These are phyloP conservation scores for Parastagonospora avenae DNA, from an alignment of 2,329 filamentous ascomycete species.

Conservation along the genomic window DNA sequence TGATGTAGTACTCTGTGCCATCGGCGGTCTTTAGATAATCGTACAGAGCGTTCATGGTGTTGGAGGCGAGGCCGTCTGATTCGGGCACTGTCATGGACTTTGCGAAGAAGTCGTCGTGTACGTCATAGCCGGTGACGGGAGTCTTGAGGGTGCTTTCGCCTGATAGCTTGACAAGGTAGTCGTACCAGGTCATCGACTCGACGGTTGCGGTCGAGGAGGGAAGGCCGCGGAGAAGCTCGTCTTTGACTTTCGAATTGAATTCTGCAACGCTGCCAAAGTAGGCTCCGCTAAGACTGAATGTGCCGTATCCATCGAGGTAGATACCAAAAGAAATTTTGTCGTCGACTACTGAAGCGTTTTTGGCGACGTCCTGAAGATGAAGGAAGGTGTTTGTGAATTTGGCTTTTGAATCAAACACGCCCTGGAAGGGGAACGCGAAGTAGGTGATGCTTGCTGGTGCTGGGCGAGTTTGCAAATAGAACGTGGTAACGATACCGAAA, in stretches of 20 bases:
- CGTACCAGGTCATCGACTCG: conserved; percentile 41
- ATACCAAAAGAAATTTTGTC: conserved; percentile 50
- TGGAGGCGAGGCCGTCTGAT: conserved; percentile 32
- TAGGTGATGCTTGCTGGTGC: conserved; percentile 36
- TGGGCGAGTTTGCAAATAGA: conserved; percentile 41
- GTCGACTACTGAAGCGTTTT: conserved; percentile 49
- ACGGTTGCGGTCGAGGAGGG: conserved; percentile 31
- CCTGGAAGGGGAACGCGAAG: conserved; percentile 32
- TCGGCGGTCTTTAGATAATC: conserved; percentile 36
- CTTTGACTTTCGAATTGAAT: conserved; percentile 47
- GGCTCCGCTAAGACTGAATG: conserved; percentile 47
- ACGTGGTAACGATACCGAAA: conserved; percentile 48
- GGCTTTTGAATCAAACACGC: conserved; percentile 32
- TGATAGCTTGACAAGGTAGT: conserved; percentile 51
- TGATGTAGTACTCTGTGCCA: conserved; percentile 39
- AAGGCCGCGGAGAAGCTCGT: conserved; percentile 48
- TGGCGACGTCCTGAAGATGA: conserved; percentile 49
- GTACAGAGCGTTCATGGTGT: conserved; percentile 35
- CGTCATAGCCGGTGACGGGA: conserved; percentile 42
- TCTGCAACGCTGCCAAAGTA: conserved; percentile 46
- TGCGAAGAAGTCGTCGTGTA: conserved; percentile 49
- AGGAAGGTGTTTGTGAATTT: conserved; percentile 47
- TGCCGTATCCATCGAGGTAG: conserved; percentile 44
- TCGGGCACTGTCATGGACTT: conserved; percentile 50
- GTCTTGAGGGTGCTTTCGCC: conserved; percentile 32